Percentiles rank a stretch among this genome's conserved stretches.
Evolutionary conservation across 768 basidiomycete species (phyloP).

Genomic region (Infundibulicybe gibba): DNA sequence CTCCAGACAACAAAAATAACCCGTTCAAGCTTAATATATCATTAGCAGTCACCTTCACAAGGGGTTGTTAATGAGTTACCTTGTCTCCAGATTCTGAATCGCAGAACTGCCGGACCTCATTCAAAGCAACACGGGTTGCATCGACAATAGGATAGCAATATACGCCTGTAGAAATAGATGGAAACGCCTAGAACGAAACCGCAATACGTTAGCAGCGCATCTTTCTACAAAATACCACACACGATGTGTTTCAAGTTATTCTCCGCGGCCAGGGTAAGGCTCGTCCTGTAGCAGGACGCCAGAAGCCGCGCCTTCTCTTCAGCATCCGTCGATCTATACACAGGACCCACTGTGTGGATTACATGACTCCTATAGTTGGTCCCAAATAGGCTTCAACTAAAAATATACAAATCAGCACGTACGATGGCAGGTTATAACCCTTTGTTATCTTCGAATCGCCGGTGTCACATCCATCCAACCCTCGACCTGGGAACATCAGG

Average conservation of each 20-base stretch:
- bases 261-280: constrained; percentile 58
- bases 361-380: constrained; percentile 51
- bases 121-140: constrained; percentile 70
- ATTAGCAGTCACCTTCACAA: background rate
- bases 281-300: constrained; percentile 63
- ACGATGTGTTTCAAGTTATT: constrained; percentile 66
- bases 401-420: constrained; percentile 14
- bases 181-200: constrained; percentile 57
- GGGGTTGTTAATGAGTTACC: constrained; percentile 28
- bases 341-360: constrained; percentile 81
- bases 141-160: constrained; percentile 76
- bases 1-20: constrained; percentile 76
- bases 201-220: background rate
- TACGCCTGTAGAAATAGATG: constrained; percentile 74
- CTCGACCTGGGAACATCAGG: constrained; percentile 43
- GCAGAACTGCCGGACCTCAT: constrained; percentile 50
- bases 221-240: constrained; percentile 13
- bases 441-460: constrained; percentile 79
- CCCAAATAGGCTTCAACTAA: no score
- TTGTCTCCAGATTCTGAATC: constrained; percentile 48
- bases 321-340: constrained; percentile 42
- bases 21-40: constrained; percentile 49
- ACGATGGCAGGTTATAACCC: constrained; percentile 79
- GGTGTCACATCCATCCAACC: constrained; percentile 62
- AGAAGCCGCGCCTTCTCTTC: constrained; percentile 50